Conservation (phyloP, 2,329 filamentous ascomycete genomes). For the Ceratocystis eucalypticola region DNA sequence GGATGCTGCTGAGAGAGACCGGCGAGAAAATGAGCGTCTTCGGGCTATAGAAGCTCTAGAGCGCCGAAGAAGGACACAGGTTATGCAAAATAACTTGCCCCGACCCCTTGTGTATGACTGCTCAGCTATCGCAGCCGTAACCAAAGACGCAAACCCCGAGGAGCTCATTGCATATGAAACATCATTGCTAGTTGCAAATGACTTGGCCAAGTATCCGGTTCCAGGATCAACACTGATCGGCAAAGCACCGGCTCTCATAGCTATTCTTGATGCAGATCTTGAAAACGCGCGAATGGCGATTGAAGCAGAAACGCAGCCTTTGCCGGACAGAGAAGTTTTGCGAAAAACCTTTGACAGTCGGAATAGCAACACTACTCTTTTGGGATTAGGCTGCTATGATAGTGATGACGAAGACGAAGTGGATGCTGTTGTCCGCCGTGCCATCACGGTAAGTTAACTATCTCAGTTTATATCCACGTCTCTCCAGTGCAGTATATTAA, state of each 20-base stretch:
- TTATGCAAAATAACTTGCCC: slow-evolving; percentile 75
- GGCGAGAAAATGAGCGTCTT: slow-evolving; percentile 57
- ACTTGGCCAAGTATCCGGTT: slow-evolving; percentile 63
- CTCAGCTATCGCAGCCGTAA: slow-evolving; percentile 40
- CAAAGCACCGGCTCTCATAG: slow-evolving; percentile 43
- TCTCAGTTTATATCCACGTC: neutral
- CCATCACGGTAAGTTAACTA: slow-evolving; percentile 53
- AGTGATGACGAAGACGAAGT: slow-evolving; percentile 62
- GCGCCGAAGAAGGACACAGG: slow-evolving; percentile 71
- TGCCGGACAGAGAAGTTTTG: slow-evolving; percentile 37
- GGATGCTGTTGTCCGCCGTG: slow-evolving; percentile 46
- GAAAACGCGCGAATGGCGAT: slow-evolving; percentile 66
- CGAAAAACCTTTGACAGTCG: slow-evolving; percentile 41
- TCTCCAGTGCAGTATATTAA: slow-evolving; percentile 5
- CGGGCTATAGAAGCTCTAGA: slow-evolving; percentile 66
- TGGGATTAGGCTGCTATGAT: slow-evolving; percentile 68
- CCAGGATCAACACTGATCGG: slow-evolving; percentile 52
- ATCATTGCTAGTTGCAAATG: slow-evolving; percentile 66
- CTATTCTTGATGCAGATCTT: slow-evolving; percentile 57
- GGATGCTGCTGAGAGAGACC: slow-evolving; percentile 60
- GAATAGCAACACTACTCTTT: slow-evolving; percentile 46
- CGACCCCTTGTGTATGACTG: slow-evolving; percentile 63
- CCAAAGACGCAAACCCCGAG: slow-evolving; percentile 49
- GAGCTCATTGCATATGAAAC: slow-evolving; percentile 62
- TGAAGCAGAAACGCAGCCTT: slow-evolving; percentile 49